Percentiles rank a stretch among this genome's conserved stretches.
Evolutionary conservation across 176 grass and related monocot genomes (phyloP).

Genomic region (Tillandsia leiboldiana): DNA sequence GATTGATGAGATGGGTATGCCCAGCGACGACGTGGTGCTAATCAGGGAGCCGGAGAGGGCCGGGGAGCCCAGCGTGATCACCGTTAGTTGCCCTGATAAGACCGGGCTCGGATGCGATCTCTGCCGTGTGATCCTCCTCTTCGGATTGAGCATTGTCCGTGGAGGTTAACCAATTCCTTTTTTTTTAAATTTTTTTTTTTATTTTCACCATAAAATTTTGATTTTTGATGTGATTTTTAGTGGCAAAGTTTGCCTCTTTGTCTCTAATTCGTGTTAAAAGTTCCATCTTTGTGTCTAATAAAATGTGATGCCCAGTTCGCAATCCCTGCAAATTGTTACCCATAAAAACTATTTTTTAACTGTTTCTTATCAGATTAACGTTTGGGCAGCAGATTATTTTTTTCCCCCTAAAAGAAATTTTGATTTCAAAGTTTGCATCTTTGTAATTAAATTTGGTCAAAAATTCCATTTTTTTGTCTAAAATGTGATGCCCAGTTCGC

Average conservation of each 20-base stretch:
- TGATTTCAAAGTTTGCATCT: too few relatives aligned
- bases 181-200: too few relatives aligned
- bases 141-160: slow-evolving; percentile 72
- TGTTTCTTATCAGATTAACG: too few relatives aligned
- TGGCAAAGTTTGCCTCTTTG: too few relatives aligned
- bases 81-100: slow-evolving; percentile 76
- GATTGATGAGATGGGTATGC: slow-evolving; percentile 35
- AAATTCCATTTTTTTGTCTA: not conserved
- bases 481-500: not conserved
- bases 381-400: too few relatives aligned
- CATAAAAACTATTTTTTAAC: too few relatives aligned
- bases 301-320: not conserved
- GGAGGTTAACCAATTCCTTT: slow-evolving; percentile 32
- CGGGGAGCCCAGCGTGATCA: slow-evolving; percentile 57
- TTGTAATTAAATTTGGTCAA: not conserved
- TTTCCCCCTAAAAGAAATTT: not conserved
- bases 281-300: not conserved
- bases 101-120: slow-evolving; percentile 86
- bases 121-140: slow-evolving; percentile 77
- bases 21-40: slow-evolving; percentile 66
- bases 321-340: too few relatives aligned
- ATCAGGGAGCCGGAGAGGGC: slow-evolving; percentile 38
- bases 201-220: not conserved
- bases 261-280: not conserved
- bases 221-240: not conserved